These are phyloP conservation scores for Tranzscheliella williamsii DNA, from an alignment of 1,284 basidiomycete genomes.

Conservation along the genomic window DNA sequence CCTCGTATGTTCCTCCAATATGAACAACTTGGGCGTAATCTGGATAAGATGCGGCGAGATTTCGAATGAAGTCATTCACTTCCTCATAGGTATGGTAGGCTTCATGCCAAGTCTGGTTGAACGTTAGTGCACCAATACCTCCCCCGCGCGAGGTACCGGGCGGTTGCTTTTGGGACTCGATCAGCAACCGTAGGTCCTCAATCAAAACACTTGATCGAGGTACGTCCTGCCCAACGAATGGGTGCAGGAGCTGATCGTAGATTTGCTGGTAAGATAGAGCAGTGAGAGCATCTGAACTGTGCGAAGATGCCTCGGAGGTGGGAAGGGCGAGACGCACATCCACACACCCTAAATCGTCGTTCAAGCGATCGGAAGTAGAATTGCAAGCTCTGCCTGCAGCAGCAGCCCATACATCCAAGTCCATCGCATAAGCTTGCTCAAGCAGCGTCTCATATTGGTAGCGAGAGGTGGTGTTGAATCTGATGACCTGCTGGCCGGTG, in stretches of 20 bases:
- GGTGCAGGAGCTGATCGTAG: not conserved
- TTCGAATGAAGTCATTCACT: constrained; percentile 9
- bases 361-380: not conserved
- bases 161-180: not conserved
- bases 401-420: constrained; percentile 25
- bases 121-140: too few species aligned
- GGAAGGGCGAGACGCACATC: constrained; percentile 12
- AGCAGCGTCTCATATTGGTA: constrained; percentile 6
- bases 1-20: constrained; percentile 29
- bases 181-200: not conserved
- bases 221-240: not conserved
- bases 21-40: constrained; percentile 11
- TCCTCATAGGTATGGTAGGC: constrained; percentile 27
- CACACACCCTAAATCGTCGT: constrained; percentile 13
- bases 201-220: not conserved
- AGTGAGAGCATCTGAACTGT: too few species aligned
- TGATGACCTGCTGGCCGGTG: constrained; percentile 18
- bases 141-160: not conserved
- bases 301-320: not conserved
- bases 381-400: constrained; percentile 9
- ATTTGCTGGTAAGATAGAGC: not conserved
- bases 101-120: constrained; percentile 9
- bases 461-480: constrained; percentile 9
- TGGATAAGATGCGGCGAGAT: constrained; percentile 13
- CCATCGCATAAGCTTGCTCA: constrained; percentile 2